A percentile compares a stretch with the other conserved stretches of the same genome.
phyloP scores from a whole-genome alignment of 2,329 filamentous ascomycete species.

The Lecanicillium sp. region DNA sequence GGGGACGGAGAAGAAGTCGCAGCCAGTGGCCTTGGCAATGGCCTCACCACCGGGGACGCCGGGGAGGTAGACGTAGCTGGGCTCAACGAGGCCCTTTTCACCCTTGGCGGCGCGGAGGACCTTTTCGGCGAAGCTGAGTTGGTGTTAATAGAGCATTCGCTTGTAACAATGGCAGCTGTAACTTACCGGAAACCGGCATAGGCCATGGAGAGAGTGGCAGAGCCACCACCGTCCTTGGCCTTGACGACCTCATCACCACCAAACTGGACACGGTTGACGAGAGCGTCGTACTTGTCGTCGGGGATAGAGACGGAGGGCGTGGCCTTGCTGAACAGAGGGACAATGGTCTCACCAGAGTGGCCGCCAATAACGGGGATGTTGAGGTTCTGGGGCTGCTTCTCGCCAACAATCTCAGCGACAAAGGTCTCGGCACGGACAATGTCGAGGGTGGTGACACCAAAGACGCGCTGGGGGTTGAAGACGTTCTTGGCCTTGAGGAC shows the following conservation, averaged over 20 bases:
- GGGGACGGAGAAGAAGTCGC: constrained; percentile 93
- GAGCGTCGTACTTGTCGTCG: constrained; percentile 78
- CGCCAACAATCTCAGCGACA: constrained; percentile 75
- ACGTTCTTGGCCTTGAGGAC: constrained; percentile 88
- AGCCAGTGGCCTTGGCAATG: constrained; percentile 73
- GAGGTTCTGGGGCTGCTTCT: constrained; percentile 73
- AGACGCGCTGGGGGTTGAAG: constrained; percentile 92
- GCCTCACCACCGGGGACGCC: constrained; percentile 82
- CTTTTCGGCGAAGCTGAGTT: constrained; percentile 81
- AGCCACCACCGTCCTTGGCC: constrained; percentile 87
- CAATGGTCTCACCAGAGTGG: constrained; percentile 96
- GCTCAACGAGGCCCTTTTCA: constrained; percentile 88
- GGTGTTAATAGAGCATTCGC: constrained; percentile 4
- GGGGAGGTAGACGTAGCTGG: constrained; percentile 90
- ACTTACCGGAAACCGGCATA: constrained; percentile 85
- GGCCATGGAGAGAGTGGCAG: constrained; percentile 89
- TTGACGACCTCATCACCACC: constrained; percentile 96
- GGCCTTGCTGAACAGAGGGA: constrained; percentile 91
- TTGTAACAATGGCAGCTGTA: constrained; percentile 7
- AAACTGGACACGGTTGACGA: constrained; percentile 94
- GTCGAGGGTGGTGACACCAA: constrained; percentile 97
- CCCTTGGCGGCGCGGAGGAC: constrained; percentile 82
- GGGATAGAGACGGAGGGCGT: constrained; percentile 74
- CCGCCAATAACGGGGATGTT: constrained; percentile 91
- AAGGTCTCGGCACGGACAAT: constrained; percentile 98